Conservation (phyloP, 73 alveolate species). For the Blepharisma japonicum region DNA sequence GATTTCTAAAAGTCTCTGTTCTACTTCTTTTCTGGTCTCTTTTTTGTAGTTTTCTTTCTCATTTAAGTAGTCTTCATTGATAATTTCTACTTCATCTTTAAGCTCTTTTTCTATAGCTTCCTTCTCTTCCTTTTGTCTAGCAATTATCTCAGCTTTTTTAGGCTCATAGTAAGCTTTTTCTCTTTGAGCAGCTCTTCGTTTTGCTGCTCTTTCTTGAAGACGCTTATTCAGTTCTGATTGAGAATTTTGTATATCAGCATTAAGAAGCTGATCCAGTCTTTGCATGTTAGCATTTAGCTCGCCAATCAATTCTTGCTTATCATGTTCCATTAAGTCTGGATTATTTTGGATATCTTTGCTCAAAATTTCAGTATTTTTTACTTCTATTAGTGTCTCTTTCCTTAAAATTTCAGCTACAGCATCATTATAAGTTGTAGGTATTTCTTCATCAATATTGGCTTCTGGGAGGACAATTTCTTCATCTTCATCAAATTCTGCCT, state of each 20-base stretch:
- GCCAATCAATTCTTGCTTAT: slow-evolving; percentile 27
- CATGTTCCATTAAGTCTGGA: slow-evolving; percentile 28
- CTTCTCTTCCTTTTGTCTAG: slow-evolving; percentile 33
- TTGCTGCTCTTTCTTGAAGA: slow-evolving; percentile 32
- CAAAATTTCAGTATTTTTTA: slow-evolving; percentile 29
- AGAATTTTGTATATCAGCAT: slow-evolving; percentile 33
- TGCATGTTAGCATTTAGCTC: slow-evolving; percentile 24
- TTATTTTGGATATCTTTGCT: slow-evolving; percentile 23
- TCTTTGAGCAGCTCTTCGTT: slow-evolving; percentile 27
- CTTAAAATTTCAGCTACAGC: slow-evolving; percentile 28
- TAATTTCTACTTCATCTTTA: neutral
- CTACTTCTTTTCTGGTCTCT: slow-evolving; percentile 26
- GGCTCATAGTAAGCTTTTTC: slow-evolving; percentile 31
- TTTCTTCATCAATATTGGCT: neutral
- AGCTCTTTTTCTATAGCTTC: slow-evolving; percentile 3
- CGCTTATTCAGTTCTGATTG: slow-evolving; percentile 25
- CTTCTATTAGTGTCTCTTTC: neutral
- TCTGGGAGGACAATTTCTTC: neutral
- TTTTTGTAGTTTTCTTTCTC: slow-evolving; percentile 27
- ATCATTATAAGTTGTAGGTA: neutral
- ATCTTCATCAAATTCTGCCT: neutral
- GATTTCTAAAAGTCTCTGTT: neutral
- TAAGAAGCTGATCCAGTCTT: neutral
- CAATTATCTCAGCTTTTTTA: slow-evolving; percentile 27
- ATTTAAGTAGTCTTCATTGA: neutral